phyloP scores from a whole-genome alignment of 2,329 filamentous ascomycete species.

The Claviceps purpurea region DNA sequence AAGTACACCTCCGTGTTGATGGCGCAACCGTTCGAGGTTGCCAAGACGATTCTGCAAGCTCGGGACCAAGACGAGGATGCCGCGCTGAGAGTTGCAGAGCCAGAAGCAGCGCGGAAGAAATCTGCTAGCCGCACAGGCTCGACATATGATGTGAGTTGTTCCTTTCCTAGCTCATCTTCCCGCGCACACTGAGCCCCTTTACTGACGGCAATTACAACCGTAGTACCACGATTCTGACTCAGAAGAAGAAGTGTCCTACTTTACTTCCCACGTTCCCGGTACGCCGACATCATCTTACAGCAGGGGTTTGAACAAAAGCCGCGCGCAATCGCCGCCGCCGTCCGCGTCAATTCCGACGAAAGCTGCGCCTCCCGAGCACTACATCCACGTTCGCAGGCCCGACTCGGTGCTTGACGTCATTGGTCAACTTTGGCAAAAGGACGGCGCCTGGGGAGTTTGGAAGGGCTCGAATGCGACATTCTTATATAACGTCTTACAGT shows the following conservation, averaged over 20 bases:
- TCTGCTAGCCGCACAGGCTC: constrained; percentile 20
- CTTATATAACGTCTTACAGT: constrained; percentile 74
- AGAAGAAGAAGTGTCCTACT: constrained; percentile 75
- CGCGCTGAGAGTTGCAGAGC: constrained; percentile 12
- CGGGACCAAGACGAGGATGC: constrained; percentile 41
- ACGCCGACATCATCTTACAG: constrained; percentile 36
- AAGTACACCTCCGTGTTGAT: constrained; percentile 83
- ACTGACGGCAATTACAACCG: neutral
- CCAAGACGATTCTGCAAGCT: constrained; percentile 83
- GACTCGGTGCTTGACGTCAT: constrained; percentile 81
- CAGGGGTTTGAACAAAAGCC: constrained; percentile 21
- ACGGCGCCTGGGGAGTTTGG: constrained; percentile 87
- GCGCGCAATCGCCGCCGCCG: constrained; percentile 16
- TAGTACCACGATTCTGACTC: constrained; percentile 45
- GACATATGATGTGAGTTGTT: constrained; percentile 20
- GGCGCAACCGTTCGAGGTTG: constrained; percentile 92
- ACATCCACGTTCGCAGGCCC: constrained; percentile 56
- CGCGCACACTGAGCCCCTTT: neutral
- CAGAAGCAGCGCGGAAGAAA: constrained; percentile 15
- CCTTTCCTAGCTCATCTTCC: neutral
- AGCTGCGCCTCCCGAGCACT: constrained; percentile 33
- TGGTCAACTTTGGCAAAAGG: constrained; percentile 75
- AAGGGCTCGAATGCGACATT: constrained; percentile 89
- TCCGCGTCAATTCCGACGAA: constrained; percentile 13
- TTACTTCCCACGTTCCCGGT: constrained; percentile 50